Evolutionary conservation across 1,284 basidiomycete species (phyloP).

Genomic region (Moniliophthora roreri): DNA sequence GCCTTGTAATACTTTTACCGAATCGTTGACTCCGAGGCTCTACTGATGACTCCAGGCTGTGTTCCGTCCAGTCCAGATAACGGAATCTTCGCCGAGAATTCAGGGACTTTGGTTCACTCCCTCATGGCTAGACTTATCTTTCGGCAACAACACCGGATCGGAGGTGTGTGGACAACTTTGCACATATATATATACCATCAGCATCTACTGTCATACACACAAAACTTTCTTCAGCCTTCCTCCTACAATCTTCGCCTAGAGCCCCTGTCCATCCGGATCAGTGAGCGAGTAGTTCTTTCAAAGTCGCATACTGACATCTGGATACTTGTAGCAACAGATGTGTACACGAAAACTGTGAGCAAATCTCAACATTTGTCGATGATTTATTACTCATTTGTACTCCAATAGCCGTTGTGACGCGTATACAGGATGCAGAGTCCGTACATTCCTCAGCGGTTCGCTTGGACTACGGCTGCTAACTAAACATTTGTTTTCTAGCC

Average conservation of each 20-base stretch:
- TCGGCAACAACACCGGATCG: background rate
- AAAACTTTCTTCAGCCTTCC: too few species aligned
- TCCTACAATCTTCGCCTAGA: too few species aligned
- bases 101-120: background rate
- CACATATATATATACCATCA: too few species aligned
- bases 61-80: slow-evolving; percentile 4
- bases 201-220: too few species aligned
- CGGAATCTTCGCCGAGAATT: background rate
- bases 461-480: slow-evolving; percentile 4
- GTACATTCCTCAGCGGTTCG: slow-evolving; percentile 12
- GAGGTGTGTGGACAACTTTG: too few species aligned
- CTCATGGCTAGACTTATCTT: background rate
- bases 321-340: slow-evolving; percentile 26
- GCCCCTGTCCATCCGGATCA: too few species aligned
- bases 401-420: slow-evolving; percentile 54
- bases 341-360: slow-evolving; percentile 45
- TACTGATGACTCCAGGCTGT: background rate
- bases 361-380: background rate
- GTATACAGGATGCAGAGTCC: slow-evolving; percentile 64
- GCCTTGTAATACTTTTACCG: background rate
- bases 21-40: background rate
- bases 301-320: too few species aligned
- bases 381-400: background rate
- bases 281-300: too few species aligned
- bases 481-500: slow-evolving; percentile 5